Conservation (phyloP, 345 rosid genomes). For the Salix viminalis region DNA sequence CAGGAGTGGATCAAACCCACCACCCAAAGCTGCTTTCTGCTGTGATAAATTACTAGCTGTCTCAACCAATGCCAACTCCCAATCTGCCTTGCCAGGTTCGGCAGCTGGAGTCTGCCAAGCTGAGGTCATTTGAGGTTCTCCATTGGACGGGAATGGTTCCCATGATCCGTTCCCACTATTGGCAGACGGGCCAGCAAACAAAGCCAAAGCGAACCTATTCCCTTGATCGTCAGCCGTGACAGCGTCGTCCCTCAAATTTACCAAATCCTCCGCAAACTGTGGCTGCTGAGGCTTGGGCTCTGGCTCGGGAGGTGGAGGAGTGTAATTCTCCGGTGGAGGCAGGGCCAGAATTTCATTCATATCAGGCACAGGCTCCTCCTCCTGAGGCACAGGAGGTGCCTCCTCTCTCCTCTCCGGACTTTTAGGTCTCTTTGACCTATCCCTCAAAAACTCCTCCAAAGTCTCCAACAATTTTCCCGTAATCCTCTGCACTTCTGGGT, state of each 20-base stretch:
- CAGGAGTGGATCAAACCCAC: constrained; percentile 78
- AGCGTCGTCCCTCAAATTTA: constrained; percentile 70
- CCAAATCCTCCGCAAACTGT: constrained; percentile 61
- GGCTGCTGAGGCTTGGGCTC: constrained; percentile 47
- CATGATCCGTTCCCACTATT: constrained; percentile 55
- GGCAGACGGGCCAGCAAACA: constrained; percentile 55
- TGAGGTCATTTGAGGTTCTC: constrained; percentile 57
- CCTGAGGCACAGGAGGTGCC: constrained; percentile 39
- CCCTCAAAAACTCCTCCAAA: constrained; percentile 78
- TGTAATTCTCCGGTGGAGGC: constrained; percentile 63
- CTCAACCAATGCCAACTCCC: constrained; percentile 92
- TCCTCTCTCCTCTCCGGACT: constrained; percentile 64
- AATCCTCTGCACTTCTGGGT: constrained; percentile 90
- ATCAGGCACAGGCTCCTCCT: constrained; percentile 37
- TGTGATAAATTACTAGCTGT: constrained; percentile 66
- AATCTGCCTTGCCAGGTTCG: constrained; percentile 71
- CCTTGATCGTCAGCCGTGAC: constrained; percentile 69
- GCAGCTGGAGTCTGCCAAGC: constrained; percentile 91
- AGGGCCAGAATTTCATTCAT: constrained; percentile 76
- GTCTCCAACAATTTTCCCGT: constrained; percentile 72
- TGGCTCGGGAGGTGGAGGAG: constrained; percentile 40
- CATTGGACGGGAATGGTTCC: constrained; percentile 76
- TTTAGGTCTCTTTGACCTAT: constrained; percentile 65
- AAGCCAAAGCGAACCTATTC: constrained; percentile 71
- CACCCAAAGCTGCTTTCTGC: constrained; percentile 74